Base-by-base conservation (phyloP, 257 asterid genomes). In the Solanum medicagineum region DNA sequence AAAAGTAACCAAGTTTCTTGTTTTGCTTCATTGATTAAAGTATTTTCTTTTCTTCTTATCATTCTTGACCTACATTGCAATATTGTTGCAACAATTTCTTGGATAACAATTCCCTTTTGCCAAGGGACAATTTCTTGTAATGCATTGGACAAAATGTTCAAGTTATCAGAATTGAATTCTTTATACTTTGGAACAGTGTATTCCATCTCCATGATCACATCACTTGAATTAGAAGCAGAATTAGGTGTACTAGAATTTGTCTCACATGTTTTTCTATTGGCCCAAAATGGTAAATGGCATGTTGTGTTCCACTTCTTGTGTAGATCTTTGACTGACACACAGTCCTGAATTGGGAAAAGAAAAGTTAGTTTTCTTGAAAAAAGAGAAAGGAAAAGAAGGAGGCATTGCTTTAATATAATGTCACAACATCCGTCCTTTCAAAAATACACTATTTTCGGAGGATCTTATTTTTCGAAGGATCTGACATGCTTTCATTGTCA, bases 1-100 rank as follows among this genome's bases (percentile, higher is more conserved):
- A 94, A 94, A 62, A 91, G 81, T 17, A 96, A 44, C 99, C 99
- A 96, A 4, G 96, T 92, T 42, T 93, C 99, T 84, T 93, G 93
- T 85, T 92, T 95, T 7, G 32, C 60, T 13, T 49, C 86, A 26
- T 74, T n/a, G 4, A n/a, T 49, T 13, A 10, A 62, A 0, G 2
- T 1, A 17, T 44, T 84, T 16, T 81, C 87, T 84, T 87, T 92
- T 83, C 95, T 88, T 51, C 86, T 87, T 36, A 90, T 53, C 96
- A 92, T 93, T 22, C 96, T 92, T 0, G 98, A 94, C 83, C 99
- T 86, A 92, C 95, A 96, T 83, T 92, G 95, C 26, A 94, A 87
- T 36, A 95, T 84, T 1, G 97, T 92, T 49, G 92, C 95, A 4
- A 88, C 92, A 8, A 95, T 90, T 16, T 92, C 95, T 1, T 92